Conservation (phyloP, 306 rosid species). For the Inga laurina region DNA sequence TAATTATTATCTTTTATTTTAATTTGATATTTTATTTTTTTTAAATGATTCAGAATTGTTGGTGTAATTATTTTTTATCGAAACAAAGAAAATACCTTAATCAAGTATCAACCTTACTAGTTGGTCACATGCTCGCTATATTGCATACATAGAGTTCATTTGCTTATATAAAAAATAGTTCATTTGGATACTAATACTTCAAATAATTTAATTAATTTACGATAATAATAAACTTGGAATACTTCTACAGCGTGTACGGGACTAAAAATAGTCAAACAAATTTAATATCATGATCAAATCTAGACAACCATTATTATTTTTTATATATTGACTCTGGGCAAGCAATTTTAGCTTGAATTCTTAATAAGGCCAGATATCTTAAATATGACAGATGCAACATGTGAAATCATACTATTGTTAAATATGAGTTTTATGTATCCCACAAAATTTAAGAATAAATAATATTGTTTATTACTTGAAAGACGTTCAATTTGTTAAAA, state of each 20-base stretch:
- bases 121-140: slow-evolving; percentile 9
- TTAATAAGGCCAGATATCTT: not conserved
- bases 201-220: not conserved
- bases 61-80: not conserved
- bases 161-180: not conserved
- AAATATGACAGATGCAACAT: not conserved
- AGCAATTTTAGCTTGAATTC: not conserved
- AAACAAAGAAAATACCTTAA: not conserved
- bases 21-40: too few species aligned
- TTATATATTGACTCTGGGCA: not conserved
- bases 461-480: too few species aligned
- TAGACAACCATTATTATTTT: not conserved
- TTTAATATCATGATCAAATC: not conserved
- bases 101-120: not conserved
- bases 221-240: not conserved
- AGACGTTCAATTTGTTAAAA: too few species aligned
- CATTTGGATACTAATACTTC: not conserved
- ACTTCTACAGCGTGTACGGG: not conserved
- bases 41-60: not conserved
- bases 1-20: not conserved
- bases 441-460: too few species aligned
- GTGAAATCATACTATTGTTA: not conserved
- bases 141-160: not conserved
- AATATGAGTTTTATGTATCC: too few species aligned
- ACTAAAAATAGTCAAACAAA: not conserved